Evolutionary conservation across 2,329 filamentous ascomycete species (phyloP), one percentile per base, ranked within the genome.

Genomic region (Bipolaris sorokiniana): DNA sequence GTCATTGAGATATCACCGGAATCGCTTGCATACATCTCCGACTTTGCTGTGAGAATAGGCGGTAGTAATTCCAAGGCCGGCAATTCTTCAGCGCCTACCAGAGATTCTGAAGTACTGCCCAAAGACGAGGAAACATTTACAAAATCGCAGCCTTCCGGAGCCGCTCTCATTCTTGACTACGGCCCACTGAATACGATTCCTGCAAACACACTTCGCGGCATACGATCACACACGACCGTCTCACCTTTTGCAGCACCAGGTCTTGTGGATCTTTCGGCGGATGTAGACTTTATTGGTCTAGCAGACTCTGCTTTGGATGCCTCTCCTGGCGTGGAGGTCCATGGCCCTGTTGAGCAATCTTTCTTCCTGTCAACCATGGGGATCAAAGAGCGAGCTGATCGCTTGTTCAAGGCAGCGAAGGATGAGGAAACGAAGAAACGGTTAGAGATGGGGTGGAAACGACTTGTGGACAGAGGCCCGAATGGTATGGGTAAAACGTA

Each of bases 111-210:
- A 5, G 34, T 7, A 15, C n/a, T 37, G 10, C 31, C 34, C 18
- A 16, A 60, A 63, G 51, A 51, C 20, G 41, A 63, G 34, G 53
- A 61, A 1, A 23, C 56, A 1, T 69, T 81, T 5, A 79, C 82
- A 0, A 93, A 91, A 71, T 65, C 81, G 0, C 74, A 72, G 0
- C 87, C 93, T 1, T 89, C 88, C 0, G 95, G 95, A 48, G 95
- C 93, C 7, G 95, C 94, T 0, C 82, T 99, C n/a, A 91, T 99
- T 66, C 86, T 99, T 44, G 95, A 99, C 79, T 99, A 99, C 78
- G 95, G 95, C 16, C 90, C 94, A 4, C 77, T 86, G 3, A 82
- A 87, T 56, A 90, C 85, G 0, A 88, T 99, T 47, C 95, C 95
- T 2, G 82, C 90, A 58, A 96, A 97, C 81, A 96, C 92, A 0